Percentiles rank a stretch among this genome's conserved stretches.
phyloP scores from a whole-genome alignment of 2,329 filamentous ascomycete species.

The Penicillium sp. region DNA sequence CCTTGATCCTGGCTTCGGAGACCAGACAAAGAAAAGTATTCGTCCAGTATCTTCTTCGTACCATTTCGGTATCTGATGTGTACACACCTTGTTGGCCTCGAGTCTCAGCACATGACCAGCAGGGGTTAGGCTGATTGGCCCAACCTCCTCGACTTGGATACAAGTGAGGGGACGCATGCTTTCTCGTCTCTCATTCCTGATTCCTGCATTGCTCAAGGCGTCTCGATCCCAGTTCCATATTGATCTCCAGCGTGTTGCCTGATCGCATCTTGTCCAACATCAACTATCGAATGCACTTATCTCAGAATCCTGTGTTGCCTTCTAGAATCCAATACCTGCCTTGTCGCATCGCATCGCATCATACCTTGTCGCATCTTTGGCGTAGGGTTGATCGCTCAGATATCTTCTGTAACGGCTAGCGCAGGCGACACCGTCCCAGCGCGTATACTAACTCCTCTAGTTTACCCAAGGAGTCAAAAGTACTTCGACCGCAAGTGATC shows the following conservation, averaged over 20 bases:
- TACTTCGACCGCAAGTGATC: slow-evolving; percentile 3
- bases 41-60: neutral
- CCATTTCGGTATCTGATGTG: neutral
- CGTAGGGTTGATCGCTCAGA: slow-evolving; percentile 25
- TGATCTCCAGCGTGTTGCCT: slow-evolving; percentile 4
- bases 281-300: slow-evolving; percentile 6
- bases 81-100: slow-evolving; percentile 6
- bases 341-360: slow-evolving; percentile 20
- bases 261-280: slow-evolving; percentile 4
- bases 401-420: slow-evolving; percentile 13
- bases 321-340: slow-evolving; percentile 1
- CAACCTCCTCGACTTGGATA: slow-evolving; percentile 27
- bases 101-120: slow-evolving; percentile 14
- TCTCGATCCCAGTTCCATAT: slow-evolving; percentile 6
- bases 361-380: slow-evolving; percentile 18
- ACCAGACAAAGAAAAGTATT: neutral
- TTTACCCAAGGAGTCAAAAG: slow-evolving; percentile 1
- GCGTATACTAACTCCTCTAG: slow-evolving; percentile 18
- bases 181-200: slow-evolving; percentile 10
- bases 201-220: slow-evolving; percentile 19
- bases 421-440: slow-evolving; percentile 13
- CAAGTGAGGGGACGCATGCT: slow-evolving; percentile 19
- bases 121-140: slow-evolving; percentile 26
- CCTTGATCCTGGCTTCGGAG: neutral
- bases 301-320: neutral